These are phyloP conservation scores for Apophysomyces variabilis DNA, from an alignment of 371 early-diverging fungal genomes.

Conservation along the genomic window DNA sequence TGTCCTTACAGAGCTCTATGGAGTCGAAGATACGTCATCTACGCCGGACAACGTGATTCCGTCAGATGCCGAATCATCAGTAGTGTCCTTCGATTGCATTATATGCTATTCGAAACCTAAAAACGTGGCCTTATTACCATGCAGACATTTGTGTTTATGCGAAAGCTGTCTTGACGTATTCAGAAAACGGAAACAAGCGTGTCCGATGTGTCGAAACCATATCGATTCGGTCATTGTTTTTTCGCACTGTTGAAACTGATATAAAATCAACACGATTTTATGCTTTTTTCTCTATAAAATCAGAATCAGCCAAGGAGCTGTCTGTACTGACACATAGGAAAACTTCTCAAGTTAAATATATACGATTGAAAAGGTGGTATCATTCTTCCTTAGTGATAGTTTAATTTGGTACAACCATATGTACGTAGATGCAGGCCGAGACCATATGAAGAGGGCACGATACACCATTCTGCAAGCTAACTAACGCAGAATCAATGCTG, in stretches of 20 bases:
- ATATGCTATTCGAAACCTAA: constrained; percentile 5
- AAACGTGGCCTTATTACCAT: constrained; percentile 4
- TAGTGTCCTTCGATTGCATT: background rate
- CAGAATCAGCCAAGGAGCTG: too few relatives aligned
- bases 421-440: too few relatives aligned
- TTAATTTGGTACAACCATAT: too few relatives aligned
- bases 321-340: too few relatives aligned
- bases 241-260: background rate
- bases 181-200: constrained; percentile 7
- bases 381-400: too few relatives aligned
- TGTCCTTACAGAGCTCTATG: constrained; percentile 1
- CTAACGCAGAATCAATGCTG: too few relatives aligned
- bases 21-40: background rate
- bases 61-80: background rate
- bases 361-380: too few relatives aligned
- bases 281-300: too few relatives aligned
- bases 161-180: constrained; percentile 5
- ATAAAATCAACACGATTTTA: too few relatives aligned
- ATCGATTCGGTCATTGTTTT: constrained; percentile 2
- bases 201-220: constrained; percentile 1
- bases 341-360: too few relatives aligned
- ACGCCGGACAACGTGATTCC: background rate
- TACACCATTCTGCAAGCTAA: too few relatives aligned
- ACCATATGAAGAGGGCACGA: too few relatives aligned
- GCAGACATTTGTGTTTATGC: background rate